These are phyloP conservation scores for Persicaria maculosa DNA, from an alignment of 148 eudicot species.

Conservation along the genomic window DNA sequence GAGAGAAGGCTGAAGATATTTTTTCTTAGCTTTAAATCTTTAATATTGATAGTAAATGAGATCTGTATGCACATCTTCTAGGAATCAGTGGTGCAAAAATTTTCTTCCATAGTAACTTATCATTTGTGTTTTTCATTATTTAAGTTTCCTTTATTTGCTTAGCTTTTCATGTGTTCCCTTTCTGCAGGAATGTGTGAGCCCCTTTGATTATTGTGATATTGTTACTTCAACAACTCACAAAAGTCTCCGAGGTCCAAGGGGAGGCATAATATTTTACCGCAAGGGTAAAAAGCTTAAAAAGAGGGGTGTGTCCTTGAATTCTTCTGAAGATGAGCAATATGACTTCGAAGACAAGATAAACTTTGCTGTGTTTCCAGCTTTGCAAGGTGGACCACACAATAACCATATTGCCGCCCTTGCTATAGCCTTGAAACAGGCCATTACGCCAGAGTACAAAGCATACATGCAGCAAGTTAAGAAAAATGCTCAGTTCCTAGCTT, in stretches of 20 bases:
- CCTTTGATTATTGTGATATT: conserved; percentile 86
- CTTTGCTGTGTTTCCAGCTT: conserved; percentile 88
- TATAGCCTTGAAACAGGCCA: conserved; percentile 82
- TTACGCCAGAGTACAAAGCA: conserved; percentile 72
- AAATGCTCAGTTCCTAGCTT: conserved; percentile 78
- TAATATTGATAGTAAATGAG: background rate
- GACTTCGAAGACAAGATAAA: conserved; percentile 94
- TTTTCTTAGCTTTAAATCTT: background rate
- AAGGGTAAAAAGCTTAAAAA: conserved; percentile 74
- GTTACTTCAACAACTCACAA: conserved; percentile 96
- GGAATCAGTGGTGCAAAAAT: background rate
- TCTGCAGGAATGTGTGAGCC: conserved; percentile 70
- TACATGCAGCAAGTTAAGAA: conserved; percentile 93
- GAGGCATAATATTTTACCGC: conserved; percentile 84
- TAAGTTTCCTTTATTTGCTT: background rate
- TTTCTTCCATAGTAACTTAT: background rate
- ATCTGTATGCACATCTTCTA: background rate
- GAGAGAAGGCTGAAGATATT: background rate
- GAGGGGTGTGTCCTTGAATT: conserved; percentile 50
- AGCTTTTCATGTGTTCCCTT: background rate
- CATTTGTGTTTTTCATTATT: background rate
- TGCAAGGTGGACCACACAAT: conserved; percentile 99
- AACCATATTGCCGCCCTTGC: conserved; percentile 98
- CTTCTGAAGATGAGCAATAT: conserved; percentile 61
- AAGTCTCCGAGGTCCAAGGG: conserved; percentile 97